Percentiles rank a stretch among this genome's conserved stretches.
Evolutionary conservation across 495 filamentous ascomycete species (phyloP).

Genomic region (Astrocystis sublimbata): DNA sequence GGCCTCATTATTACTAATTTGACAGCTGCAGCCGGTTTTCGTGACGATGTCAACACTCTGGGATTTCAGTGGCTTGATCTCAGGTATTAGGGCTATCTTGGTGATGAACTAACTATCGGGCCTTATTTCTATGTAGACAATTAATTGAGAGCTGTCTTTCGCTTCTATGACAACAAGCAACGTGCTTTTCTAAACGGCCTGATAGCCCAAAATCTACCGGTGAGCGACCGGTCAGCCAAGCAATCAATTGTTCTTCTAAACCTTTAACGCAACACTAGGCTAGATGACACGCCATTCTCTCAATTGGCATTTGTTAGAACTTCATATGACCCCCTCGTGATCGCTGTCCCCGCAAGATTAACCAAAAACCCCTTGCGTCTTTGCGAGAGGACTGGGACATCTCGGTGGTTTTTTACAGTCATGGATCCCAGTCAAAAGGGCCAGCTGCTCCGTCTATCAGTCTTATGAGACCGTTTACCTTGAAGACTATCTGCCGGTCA

Average conservation of each 20-base stretch:
- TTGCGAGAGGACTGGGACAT: background rate
- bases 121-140: background rate
- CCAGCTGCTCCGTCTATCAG: background rate
- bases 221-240: background rate
- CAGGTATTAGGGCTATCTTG: background rate
- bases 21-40: background rate
- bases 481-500: background rate
- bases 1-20: background rate
- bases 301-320: background rate
- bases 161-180: background rate
- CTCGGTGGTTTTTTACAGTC: background rate
- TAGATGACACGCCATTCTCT: background rate
- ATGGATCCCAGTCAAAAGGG: background rate
- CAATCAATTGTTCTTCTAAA: background rate
- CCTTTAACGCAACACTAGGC: background rate
- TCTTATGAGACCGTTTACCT: background rate
- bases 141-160: background rate
- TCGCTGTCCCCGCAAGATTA: background rate
- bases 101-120: background rate
- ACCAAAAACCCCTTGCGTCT: background rate
- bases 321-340: background rate
- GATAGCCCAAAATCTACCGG: background rate
- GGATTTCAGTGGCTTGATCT: background rate
- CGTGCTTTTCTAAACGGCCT: background rate
- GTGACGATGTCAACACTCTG: background rate